phyloP scores from a whole-genome alignment of 2,329 filamentous ascomycete species.

The Bisporella sp. region DNA sequence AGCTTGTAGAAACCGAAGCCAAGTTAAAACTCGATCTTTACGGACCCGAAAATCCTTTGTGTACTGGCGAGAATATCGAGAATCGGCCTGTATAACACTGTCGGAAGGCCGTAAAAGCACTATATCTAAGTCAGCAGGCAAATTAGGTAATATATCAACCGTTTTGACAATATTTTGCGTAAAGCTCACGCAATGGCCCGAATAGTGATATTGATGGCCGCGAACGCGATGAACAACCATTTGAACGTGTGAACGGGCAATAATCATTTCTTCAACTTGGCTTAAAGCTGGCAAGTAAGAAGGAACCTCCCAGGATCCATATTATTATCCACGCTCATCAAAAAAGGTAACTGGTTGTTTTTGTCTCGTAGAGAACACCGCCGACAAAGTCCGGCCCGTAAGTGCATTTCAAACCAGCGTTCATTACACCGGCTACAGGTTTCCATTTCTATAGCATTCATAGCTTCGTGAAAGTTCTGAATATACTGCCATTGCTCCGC shows the following conservation, averaged over 20 bases:
- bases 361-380: not conserved
- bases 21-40: not conserved
- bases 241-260: not conserved
- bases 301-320: not conserved
- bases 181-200: not conserved
- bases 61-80: not conserved
- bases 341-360: not conserved
- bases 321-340: not conserved
- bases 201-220: not conserved
- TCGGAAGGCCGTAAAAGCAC: too few relatives aligned
- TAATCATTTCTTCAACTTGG: slow-evolving; percentile 1
- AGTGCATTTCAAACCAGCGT: not conserved
- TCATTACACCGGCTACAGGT: not conserved
- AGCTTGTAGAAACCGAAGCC: not conserved
- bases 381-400: not conserved
- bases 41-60: not conserved
- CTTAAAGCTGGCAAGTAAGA: not conserved
- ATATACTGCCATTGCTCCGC: not conserved
- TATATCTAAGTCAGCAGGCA: too few relatives aligned
- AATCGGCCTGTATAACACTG: not conserved
- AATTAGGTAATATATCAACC: not conserved
- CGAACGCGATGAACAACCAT: not conserved
- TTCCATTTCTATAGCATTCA: not conserved
- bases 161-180: not conserved
- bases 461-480: not conserved